Base-by-base conservation (phyloP, 1,284 basidiomycete species). In the Boletellus deceptivus region DNA sequence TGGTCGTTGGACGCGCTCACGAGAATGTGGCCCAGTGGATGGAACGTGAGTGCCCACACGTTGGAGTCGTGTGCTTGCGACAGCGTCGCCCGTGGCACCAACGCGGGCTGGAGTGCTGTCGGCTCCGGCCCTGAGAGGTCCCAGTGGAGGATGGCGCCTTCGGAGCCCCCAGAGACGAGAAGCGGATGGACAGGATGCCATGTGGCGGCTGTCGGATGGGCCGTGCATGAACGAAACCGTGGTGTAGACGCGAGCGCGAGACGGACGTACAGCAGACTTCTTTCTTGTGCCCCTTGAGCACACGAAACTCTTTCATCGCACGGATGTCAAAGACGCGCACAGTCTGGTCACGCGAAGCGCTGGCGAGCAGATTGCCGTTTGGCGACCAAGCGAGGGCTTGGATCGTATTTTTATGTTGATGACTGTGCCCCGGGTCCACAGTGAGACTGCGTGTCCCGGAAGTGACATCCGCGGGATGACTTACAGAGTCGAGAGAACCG, bases 291-390 rank as follows among this genome's bases (percentile, higher is more conserved):
- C 96, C 96, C 63, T 92, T 91, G 57, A 98, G 81, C 20, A 93
- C 76, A 31, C 88, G 82, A 61, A 93, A 84, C 67, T 99, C 96
- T 68, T 94, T 93, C 91, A 99, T 97, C 24, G 92, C 92, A 10
- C 97, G 86, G 52, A 99, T 96, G 66, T 99, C 97, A 65, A 98
- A 99, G n/a, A 99, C 85, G 31, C 95, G 89, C 43, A 98, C 86
- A 16, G 91, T 89, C 67, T 95, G 93, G 67, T 99, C 96, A 36
- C 96, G 81, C 7, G 92, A 94, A 0, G 92, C 96, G 36, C 93
- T 96, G 3, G 95, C 96, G 7, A 99, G 84, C 33, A 94, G 76
- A 64, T 98, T 87, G 4, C 96, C 96, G 59, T 94, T 91, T 0
- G 93, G 93, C 38, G 88, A 93, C 93, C 96, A 99, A 13, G 85